These are phyloP conservation scores for Pulveroboletus sp. DNA, from an alignment of 768 basidiomycete species.

Conservation along the genomic window DNA sequence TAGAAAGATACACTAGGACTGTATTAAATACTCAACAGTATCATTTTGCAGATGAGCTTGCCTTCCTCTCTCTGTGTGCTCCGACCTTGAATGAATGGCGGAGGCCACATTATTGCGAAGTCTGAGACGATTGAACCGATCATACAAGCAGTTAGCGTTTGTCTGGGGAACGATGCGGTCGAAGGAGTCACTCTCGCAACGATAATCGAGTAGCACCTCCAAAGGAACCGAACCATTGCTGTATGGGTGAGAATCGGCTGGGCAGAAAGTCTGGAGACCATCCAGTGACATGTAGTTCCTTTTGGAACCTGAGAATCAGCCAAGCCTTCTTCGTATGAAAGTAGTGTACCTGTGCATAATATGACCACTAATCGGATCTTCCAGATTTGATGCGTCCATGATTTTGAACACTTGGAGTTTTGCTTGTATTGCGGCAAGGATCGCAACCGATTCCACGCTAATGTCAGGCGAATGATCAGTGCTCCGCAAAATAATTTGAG, in stretches of 20 bases:
- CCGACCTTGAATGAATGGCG: slow-evolving; percentile 39
- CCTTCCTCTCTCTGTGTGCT: slow-evolving; percentile 22
- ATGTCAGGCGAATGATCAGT: slow-evolving; percentile 37
- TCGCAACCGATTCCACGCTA: slow-evolving; percentile 50
- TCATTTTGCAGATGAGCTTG: slow-evolving; percentile 55
- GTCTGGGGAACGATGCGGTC: slow-evolving; percentile 90
- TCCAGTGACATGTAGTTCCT: slow-evolving; percentile 77
- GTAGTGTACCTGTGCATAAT: slow-evolving; percentile 72
- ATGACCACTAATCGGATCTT: slow-evolving; percentile 81
- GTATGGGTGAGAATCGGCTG: slow-evolving; percentile 40
- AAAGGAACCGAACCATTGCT: slow-evolving; percentile 68
- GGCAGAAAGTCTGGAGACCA: slow-evolving; percentile 86
- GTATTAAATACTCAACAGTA: slow-evolving; percentile 41
- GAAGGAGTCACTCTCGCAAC: slow-evolving; percentile 76
- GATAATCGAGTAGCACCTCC: slow-evolving; percentile 83
- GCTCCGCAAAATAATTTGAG: slow-evolving; percentile 79
- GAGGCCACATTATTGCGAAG: slow-evolving; percentile 68
- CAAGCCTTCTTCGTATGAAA: background rate
- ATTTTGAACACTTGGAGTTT: slow-evolving; percentile 76
- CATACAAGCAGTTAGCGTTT: slow-evolving; percentile 78
- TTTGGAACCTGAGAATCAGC: slow-evolving; percentile 2
- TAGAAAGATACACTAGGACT: slow-evolving; percentile 3
- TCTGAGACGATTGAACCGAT: slow-evolving; percentile 91
- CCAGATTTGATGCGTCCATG: slow-evolving; percentile 70
- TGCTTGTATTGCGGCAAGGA: slow-evolving; percentile 75